Evolutionary conservation across 352 stramenopile species (phyloP), one percentile per base, ranked within the genome.

Genomic region (Peronospora destructor): DNA sequence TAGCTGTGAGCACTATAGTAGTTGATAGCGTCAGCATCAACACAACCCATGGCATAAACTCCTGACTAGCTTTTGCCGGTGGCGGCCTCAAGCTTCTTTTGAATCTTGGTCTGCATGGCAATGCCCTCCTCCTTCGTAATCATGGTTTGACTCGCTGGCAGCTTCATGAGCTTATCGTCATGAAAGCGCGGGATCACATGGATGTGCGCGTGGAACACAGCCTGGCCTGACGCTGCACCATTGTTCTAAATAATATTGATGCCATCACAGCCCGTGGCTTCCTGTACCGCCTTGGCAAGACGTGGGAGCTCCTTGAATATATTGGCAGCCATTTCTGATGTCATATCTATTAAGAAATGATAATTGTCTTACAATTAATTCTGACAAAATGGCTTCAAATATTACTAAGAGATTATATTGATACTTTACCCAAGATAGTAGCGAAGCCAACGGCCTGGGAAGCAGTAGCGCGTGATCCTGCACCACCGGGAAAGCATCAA

Each of bases 211-310:
- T 91, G 79, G 63, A 91, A 89, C 23, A 91, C 77, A 0, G 66
- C 72, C 50, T 93, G 82, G 0, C 76, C 82, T 1, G 82, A 47
- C 76, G n/a, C n/a, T n/a, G n/a, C n/a, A n/a, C n/a, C n/a, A 49
- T 92, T 92, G 71, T 92, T 91, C 67, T 92, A 78, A 23, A 92
- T 56, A 59, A 92, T 81, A 53, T 91, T 89, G 55, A 91, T 53
- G 28, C 82, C 79, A 19, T 79, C 66, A 19, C 65, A 68, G 6
- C 74, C 76, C 3, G 80, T 87, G 16, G 82, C 82, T 53, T 79
- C 62, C 52, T 86, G 68, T 36, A 92, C 79, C 4, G 79, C 82
- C 44, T 82, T 87, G 32, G 70, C 77, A 13, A 91, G 68, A 49
- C 75, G 78, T 38, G 79, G 76, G 13, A 91, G 67, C 53, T 92